Base-by-base conservation (phyloP, 177 flowering plant genomes). In the Vitis hybrid region DNA sequence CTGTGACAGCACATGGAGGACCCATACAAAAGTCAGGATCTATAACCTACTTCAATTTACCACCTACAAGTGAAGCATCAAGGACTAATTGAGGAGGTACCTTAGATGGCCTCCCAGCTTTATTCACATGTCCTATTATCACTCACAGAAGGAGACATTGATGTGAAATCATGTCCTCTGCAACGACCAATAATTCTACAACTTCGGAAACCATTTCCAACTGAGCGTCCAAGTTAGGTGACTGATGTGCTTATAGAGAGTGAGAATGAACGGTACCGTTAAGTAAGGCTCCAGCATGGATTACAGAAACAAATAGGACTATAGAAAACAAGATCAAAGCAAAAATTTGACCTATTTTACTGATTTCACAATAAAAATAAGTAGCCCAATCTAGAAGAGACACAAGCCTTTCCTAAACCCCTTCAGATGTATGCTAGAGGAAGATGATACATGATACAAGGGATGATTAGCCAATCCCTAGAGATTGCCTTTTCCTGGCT, bases 1-100 rank as follows among this genome's bases (percentile, higher is more conserved):
- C 73, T 35, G 11, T 30, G 79, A 67, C 68, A 68, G 73, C 74
- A 66, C 56, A 74, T 66, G 61, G 20, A 75, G 67, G 72, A 62
- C 80, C 74, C 68, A 68, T 15, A 35, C 15, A 11, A 53, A 75
- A 64, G 66, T 77, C 46, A 72, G 61, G 50, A 53, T 30, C 15
- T 59, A 58, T 60, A 53, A 56, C 60, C 69, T 65, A 61, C 58
- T 64, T 67, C 50, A 41, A 17, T 58, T 66, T 66, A 24, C 17
- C 49, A 11, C 5, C 52, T 41, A 58, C 3, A 24, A 8, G 46
- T 11, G 49, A 53, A 65, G 53, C 65, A 65, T 56, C 59, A 18
- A 67, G 64, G 74, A 75, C 77, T 51, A 65, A 10, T 21, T 41
- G 46, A 41, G 15, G 18, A 64, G 14, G 73, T 68, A 61, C 78